These are phyloP conservation scores for Pythium aristosporum DNA, from an alignment of 352 stramenopile species.

Conservation along the genomic window DNA sequence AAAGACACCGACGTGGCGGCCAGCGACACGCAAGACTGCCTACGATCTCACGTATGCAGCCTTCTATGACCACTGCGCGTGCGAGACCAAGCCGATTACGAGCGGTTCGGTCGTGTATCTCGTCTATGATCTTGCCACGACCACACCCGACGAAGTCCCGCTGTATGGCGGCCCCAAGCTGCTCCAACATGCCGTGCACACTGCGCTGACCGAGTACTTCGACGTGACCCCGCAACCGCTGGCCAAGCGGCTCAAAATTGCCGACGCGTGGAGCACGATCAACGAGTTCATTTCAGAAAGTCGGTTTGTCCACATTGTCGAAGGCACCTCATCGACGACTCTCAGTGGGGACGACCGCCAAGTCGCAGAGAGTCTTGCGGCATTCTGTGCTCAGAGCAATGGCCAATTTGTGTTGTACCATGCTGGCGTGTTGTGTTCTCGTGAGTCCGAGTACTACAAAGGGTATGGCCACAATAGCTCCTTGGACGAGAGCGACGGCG, in stretches of 20 bases:
- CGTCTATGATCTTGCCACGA: constrained; percentile 8
- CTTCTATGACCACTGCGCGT: not conserved
- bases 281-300: not conserved
- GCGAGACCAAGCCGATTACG: not conserved
- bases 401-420: no score
- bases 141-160: not conserved
- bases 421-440: no score
- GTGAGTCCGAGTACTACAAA: not conserved
- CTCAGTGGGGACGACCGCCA: not conserved
- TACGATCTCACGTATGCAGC: constrained; percentile 3
- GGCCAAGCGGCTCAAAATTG: not conserved
- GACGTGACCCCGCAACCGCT: not conserved
- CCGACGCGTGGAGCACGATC: not conserved
- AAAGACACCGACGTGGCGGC: not conserved
- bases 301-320: not conserved
- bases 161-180: not conserved
- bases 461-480: not conserved
- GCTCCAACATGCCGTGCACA: not conserved
- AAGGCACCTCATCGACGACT: no score
- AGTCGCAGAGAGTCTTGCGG: not conserved
- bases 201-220: not conserved
- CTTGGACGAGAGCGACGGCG: not conserved
- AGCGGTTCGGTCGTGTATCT: not conserved
- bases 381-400: no score
- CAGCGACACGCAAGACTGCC: not conserved